Percentiles rank a stretch among this genome's conserved stretches.
phyloP scores from a whole-genome alignment of 345 rosid genomes.

The Syzygium grande region DNA sequence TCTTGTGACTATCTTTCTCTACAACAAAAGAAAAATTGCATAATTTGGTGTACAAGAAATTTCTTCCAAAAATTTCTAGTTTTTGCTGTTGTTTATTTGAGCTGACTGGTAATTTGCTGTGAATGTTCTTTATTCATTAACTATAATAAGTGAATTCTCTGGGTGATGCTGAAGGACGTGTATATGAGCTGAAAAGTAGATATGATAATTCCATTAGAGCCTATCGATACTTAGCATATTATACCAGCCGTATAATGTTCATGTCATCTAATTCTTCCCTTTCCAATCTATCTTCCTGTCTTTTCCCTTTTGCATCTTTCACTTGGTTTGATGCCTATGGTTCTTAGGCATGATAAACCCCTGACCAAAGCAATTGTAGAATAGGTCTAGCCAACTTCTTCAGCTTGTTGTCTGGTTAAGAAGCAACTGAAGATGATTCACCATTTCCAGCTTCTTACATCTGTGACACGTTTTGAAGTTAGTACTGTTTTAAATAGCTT shows the following conservation, averaged over 20 bases:
- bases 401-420: not conserved
- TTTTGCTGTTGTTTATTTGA: not conserved
- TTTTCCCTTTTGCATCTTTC: not conserved
- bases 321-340: slow-evolving; percentile 14
- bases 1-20: not conserved
- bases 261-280: not conserved
- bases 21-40: not conserved
- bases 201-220: too few relatives aligned
- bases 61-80: not conserved
- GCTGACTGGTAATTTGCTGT: not conserved
- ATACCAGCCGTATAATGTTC: not conserved
- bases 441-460: too few relatives aligned
- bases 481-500: not conserved
- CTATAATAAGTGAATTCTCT: not conserved
- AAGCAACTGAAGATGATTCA: too few relatives aligned
- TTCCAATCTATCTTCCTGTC: not conserved
- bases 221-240: not conserved
- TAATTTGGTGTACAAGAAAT: not conserved
- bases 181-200: too few relatives aligned
- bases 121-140: not conserved
- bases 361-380: not conserved
- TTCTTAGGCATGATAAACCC: not conserved
- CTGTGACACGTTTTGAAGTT: not conserved
- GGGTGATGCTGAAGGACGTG: not conserved
- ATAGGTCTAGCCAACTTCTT: not conserved